These are phyloP conservation scores for Pythium myriotylum DNA, from an alignment of 352 stramenopile genomes.

Conservation along the genomic window DNA sequence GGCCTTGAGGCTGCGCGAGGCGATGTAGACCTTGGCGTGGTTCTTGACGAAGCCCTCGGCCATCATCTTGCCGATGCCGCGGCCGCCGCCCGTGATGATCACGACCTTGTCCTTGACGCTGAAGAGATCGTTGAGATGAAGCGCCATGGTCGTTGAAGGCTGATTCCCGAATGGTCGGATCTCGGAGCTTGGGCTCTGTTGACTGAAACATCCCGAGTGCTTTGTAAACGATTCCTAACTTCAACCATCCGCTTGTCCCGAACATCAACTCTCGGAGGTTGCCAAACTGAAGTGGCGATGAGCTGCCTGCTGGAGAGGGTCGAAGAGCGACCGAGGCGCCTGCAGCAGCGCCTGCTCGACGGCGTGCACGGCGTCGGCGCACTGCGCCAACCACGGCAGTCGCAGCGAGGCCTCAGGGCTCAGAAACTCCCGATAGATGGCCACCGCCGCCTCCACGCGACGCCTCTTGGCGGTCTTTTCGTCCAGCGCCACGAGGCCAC, in stretches of 20 bases:
- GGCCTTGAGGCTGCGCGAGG: constrained; percentile 82
- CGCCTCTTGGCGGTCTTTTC: constrained; percentile 35
- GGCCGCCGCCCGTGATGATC: constrained; percentile 92
- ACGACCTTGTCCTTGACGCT: constrained; percentile 78
- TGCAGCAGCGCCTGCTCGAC: constrained; percentile 33
- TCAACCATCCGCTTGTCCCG: constrained; percentile 25
- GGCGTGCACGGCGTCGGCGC: constrained; percentile 40
- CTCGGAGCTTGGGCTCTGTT: constrained; percentile 13
- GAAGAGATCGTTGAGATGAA: constrained; percentile 57
- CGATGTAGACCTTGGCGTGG: constrained; percentile 93
- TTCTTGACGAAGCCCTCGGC: constrained; percentile 92
- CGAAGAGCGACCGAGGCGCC: constrained; percentile 46
- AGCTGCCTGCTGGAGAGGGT: constrained; percentile 52
- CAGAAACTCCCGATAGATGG: constrained; percentile 58
- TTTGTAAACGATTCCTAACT: constrained; percentile 35
- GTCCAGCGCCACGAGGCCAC: constrained; percentile 35
- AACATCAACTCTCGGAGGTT: constrained; percentile 18
- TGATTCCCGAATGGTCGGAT: constrained; percentile 3
- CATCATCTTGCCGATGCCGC: constrained; percentile 96
- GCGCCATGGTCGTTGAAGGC: constrained; percentile 3
- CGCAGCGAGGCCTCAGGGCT: neutral
- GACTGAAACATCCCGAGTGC: constrained; percentile 25
- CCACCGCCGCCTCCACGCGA: constrained; percentile 40
- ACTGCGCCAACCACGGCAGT: constrained; percentile 57
- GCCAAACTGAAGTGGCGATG: constrained; percentile 46